Evolutionary conservation across 139 green algal genomes (phyloP).

Genomic region (Chlamydomonas asymmetrica): DNA sequence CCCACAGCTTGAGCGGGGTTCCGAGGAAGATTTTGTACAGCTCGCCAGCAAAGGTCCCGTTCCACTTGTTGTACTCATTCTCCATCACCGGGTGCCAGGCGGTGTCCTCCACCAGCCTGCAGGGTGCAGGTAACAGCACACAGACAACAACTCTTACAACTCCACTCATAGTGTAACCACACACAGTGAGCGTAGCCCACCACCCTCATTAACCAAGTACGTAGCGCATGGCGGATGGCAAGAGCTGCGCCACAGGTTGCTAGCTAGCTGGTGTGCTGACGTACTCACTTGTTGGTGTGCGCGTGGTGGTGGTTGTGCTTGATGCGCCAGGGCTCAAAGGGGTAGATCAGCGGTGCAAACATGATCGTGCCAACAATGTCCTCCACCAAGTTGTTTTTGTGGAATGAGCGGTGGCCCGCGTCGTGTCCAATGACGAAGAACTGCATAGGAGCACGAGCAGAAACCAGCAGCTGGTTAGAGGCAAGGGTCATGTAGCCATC

Average conservation of each 20-base stretch:
- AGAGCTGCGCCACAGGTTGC: too few species aligned
- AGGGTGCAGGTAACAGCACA: background rate
- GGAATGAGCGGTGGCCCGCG: constrained; percentile 92
- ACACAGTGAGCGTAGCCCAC: too few species aligned
- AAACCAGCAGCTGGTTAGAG: background rate
- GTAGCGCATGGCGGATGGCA: too few species aligned
- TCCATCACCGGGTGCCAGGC: constrained; percentile 89
- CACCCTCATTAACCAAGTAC: too few species aligned
- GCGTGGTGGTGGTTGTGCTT: constrained; percentile 99
- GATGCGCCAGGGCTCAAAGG: constrained; percentile 97
- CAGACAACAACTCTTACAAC: too few species aligned
- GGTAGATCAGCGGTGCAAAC: constrained; percentile 94
- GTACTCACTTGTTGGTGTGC: constrained; percentile 94
- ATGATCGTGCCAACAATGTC: constrained; percentile 95
- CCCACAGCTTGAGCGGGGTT: constrained; percentile 88
- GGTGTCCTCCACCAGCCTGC: constrained; percentile 91
- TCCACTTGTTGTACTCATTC: constrained; percentile 55
- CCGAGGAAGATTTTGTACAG: constrained; percentile 84
- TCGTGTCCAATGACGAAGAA: constrained; percentile 96
- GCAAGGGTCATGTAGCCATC: too few species aligned
- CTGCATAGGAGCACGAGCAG: constrained; percentile 34
- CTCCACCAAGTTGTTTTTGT: constrained; percentile 94
- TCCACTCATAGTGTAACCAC: too few species aligned
- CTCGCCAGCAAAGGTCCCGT: constrained; percentile 5
- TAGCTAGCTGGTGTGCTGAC: too few species aligned